A percentile compares a stretch with the other conserved stretches of the same genome.
phyloP scores from a whole-genome alignment of 23 red algal species.

The Agarophyton chilense region DNA sequence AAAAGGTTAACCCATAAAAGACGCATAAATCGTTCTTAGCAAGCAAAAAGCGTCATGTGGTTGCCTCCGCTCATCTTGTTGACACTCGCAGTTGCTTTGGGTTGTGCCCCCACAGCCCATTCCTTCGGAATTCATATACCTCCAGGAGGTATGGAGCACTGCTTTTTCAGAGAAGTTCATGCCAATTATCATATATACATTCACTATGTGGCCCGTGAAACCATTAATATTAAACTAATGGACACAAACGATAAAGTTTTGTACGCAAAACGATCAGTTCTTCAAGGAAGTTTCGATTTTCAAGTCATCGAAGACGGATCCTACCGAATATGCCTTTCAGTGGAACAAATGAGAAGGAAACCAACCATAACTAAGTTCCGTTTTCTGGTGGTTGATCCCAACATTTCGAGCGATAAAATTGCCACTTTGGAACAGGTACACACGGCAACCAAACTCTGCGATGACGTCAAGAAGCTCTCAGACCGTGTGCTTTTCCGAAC shows the following conservation, averaged over 20 bases:
- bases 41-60: not conserved
- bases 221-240: constrained; percentile 33
- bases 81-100: not conserved
- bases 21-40: not conserved
- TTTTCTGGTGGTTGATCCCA: constrained; percentile 40
- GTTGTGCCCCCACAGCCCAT: not conserved
- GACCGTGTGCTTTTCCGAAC: constrained; percentile 33
- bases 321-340: constrained; percentile 49
- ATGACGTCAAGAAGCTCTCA: constrained; percentile 21
- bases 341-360: constrained; percentile 27
- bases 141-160: constrained; percentile 32
- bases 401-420: constrained; percentile 14
- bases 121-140: constrained; percentile 57
- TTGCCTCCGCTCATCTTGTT: not conserved
- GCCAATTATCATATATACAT: constrained; percentile 36
- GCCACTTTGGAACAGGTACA: constrained; percentile 26
- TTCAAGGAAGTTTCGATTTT: constrained; percentile 36
- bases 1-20: not conserved
- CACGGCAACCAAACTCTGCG: not conserved
- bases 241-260: not conserved
- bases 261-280: constrained; percentile 16
- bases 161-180: constrained; percentile 55
- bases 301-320: constrained; percentile 23
- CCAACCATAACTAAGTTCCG: constrained; percentile 58
- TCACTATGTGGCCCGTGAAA: constrained; percentile 51